These are phyloP conservation scores for Ophiocordyceps unilateralis DNA, from an alignment of 2,329 filamentous ascomycete genomes.

Conservation along the genomic window DNA sequence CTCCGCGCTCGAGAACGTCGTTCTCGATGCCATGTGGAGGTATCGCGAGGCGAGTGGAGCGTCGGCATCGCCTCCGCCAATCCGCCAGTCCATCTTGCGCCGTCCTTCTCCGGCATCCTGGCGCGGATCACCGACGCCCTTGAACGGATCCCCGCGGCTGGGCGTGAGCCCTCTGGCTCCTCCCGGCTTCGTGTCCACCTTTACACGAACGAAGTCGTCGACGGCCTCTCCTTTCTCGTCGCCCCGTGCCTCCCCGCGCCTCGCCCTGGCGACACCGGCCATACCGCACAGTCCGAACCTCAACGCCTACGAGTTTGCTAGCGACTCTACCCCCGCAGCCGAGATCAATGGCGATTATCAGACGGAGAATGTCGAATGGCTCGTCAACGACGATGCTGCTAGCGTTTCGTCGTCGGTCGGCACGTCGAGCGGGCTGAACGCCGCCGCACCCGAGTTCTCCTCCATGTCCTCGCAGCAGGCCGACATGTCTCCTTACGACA, in stretches of 20 bases:
- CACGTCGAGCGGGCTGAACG: conserved; percentile 55
- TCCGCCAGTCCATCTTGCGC: conserved; percentile 78
- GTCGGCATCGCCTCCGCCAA: conserved; percentile 61
- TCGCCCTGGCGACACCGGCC: conserved; percentile 73
- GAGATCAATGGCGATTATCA: conserved; percentile 86
- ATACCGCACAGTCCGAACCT: conserved; percentile 90
- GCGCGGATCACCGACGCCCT: conserved; percentile 67
- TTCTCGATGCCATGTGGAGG: conserved; percentile 82
- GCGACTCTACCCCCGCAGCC: conserved; percentile 59
- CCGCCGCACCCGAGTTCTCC: conserved; percentile 64
- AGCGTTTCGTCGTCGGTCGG: conserved; percentile 61
- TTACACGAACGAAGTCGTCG: conserved; percentile 57
- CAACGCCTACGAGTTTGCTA: conserved; percentile 88
- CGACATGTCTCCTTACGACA: conserved; percentile 97
- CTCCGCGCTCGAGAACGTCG: conserved; percentile 67
- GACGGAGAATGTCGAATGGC: conserved; percentile 91
- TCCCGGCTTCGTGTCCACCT: conserved; percentile 64
- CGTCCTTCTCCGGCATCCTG: conserved; percentile 86
- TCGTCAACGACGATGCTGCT: conserved; percentile 75
- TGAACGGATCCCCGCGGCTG: conserved; percentile 67
- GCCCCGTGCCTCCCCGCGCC: conserved; percentile 77
- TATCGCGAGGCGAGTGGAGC: conserved; percentile 50
- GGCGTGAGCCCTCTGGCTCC: conserved; percentile 70
- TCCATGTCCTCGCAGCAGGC: conserved; percentile 43
- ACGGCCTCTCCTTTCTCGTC: conserved; percentile 85